Base-by-base conservation (phyloP, 768 basidiomycete species). In the Lactifluus echinatus region DNA sequence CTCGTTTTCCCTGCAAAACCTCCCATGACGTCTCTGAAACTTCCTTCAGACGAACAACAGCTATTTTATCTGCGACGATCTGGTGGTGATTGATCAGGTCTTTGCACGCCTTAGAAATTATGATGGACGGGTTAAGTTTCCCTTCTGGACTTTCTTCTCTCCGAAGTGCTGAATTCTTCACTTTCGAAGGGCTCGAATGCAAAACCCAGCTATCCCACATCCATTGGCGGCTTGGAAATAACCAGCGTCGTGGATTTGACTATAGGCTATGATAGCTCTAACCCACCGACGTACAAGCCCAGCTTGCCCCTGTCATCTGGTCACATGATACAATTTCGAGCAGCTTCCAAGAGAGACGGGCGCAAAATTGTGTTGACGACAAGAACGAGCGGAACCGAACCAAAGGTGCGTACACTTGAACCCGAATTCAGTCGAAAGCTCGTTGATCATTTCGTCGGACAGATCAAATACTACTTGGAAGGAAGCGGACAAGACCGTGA, bases 381-480 rank as follows among this genome's bases (percentile, higher is more conserved):
- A 34, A 75, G 89, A 53, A 93, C 91, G 28, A 90, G 88, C 63
- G 92, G 92, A 19, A 94, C 92, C 14, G 91, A 93, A 64, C 91
- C 91, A 0, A 93, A 93, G 81, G 89, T 87, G 65, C 42, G 46
- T 44, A 34, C 19, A 4, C n/a, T n/a, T n/a, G n/a, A n/a, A n/a
- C n/a, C n/a, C n/a, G n/a, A n/a, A n/a, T n/a, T n/a, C 12, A 19
- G 4, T 21, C 3, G 40, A 42, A 42, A 19, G 19, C n/a, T 4
- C 28, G 11, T 19, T 31, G 29, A 52, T 43, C 45, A 46, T 15
- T 44, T n/a, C n/a, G 37, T 31, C 10, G 37, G 51, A 34, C 51
- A 77, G 87, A 89, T 93, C 72, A 94, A 94, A 67, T 91, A 87
- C 68, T 94, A 94, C 66, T 73, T 93, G 28, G 92, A 94, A 72